These are phyloP conservation scores for Citeromyces hawaiiensis DNA, from an alignment of 1,139 yeast species.

Conservation along the genomic window DNA sequence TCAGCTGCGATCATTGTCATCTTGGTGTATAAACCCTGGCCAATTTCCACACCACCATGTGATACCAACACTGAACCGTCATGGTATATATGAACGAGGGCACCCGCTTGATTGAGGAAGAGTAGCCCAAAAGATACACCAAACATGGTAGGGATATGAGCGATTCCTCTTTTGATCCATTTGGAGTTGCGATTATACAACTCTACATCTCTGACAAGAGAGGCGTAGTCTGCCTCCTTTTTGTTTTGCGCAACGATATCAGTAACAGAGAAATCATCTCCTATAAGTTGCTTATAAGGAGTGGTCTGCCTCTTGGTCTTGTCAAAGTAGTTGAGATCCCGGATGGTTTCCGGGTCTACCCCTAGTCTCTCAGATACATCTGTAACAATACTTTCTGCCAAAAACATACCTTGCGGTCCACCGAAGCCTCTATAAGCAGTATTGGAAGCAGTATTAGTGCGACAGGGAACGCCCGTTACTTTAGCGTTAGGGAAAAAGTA, in stretches of 20 bases:
- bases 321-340: conserved; percentile 21
- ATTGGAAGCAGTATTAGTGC: conserved; percentile 29
- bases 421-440: conserved; percentile 35
- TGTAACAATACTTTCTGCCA: conserved; percentile 23
- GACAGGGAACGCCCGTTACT: conserved; percentile 23
- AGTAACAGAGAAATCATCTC: conserved; percentile 24
- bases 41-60: conserved; percentile 36
- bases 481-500: conserved; percentile 25
- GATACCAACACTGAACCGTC: conserved; percentile 29
- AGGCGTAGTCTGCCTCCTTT: conserved; percentile 19
- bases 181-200: conserved; percentile 22
- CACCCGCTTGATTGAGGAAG: conserved; percentile 31
- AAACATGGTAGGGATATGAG: conserved; percentile 29
- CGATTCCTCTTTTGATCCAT: conserved; percentile 30
- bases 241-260: conserved; percentile 20
- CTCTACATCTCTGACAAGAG: conserved; percentile 20
- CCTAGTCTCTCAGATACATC: conserved; percentile 23
- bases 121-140: conserved; percentile 30
- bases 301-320: conserved; percentile 17
- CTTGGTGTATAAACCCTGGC: conserved; percentile 33
- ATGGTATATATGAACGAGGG: conserved; percentile 27
- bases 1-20: conserved; percentile 30
- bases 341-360: conserved; percentile 22
- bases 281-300: conserved; percentile 25
- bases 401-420: conserved; percentile 32